Evolutionary conservation across 2,329 filamentous ascomycete species (phyloP).

Genomic region (Hypoxylon sp.): DNA sequence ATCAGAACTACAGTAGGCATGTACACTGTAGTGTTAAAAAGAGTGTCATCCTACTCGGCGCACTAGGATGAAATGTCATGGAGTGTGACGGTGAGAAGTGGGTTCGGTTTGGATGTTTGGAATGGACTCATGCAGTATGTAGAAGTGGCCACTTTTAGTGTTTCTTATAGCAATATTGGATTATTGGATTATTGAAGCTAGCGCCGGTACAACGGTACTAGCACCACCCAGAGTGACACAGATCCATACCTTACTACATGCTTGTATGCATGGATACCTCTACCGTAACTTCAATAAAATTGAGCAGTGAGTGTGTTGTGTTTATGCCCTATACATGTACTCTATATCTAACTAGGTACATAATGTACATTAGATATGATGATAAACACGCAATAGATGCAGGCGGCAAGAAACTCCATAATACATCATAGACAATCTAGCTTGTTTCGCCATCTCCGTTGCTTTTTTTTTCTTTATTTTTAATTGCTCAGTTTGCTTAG

Average conservation of each 20-base stretch:
- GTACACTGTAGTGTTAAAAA: slow-evolving; percentile 2
- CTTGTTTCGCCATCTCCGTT: slow-evolving; percentile 21
- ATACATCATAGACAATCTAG: slow-evolving; percentile 15
- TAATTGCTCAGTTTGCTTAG: slow-evolving; percentile 31
- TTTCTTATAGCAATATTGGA: slow-evolving; percentile 29
- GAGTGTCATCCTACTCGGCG: slow-evolving; percentile 30
- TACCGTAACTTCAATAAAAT: background rate
- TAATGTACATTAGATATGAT: background rate
- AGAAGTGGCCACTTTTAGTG: background rate
- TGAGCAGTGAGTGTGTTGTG: too few relatives aligned
- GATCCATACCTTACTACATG: background rate
- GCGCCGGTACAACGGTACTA: slow-evolving; percentile 11
- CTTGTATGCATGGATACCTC: background rate
- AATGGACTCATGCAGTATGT: slow-evolving; percentile 19
- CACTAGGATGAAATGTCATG: slow-evolving; percentile 25
- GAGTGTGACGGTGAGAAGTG: slow-evolving; percentile 27
- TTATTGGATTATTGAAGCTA: slow-evolving; percentile 33
- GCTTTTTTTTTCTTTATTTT: slow-evolving; percentile 17
- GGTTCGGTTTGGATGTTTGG: slow-evolving; percentile 24
- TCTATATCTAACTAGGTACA: background rate
- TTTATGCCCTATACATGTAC: background rate
- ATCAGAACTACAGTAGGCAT: slow-evolving; percentile 16
- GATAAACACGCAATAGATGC: slow-evolving; percentile 15
- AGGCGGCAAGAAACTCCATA: slow-evolving; percentile 24
- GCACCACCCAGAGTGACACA: slow-evolving; percentile 1